Conservation (phyloP, 495 filamentous ascomycete genomes). For the Penicillium subrubescens region DNA sequence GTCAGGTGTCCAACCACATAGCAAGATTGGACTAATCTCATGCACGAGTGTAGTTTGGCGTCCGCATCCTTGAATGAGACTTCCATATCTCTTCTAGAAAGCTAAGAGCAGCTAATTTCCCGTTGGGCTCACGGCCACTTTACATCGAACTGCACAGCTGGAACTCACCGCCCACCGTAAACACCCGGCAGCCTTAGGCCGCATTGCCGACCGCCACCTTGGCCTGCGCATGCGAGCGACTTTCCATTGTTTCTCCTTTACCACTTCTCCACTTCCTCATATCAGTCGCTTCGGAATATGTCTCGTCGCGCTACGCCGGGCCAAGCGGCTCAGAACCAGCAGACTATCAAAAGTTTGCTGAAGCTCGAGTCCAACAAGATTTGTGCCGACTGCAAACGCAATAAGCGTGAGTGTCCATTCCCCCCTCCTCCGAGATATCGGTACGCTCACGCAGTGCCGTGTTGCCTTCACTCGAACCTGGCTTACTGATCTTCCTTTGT, state of each 20-base stretch:
- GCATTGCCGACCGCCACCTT: constrained; percentile 28
- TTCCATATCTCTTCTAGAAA: background rate
- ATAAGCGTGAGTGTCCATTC: constrained; percentile 73
- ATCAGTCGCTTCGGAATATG: constrained; percentile 56
- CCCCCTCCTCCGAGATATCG: constrained; percentile 12
- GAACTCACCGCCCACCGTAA: constrained; percentile 23
- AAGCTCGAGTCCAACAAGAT: constrained; percentile 93
- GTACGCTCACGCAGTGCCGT: constrained; percentile 13
- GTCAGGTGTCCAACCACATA: background rate
- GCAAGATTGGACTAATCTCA: background rate
- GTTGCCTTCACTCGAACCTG: background rate
- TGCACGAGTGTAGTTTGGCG: background rate
- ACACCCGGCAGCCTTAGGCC: constrained; percentile 24
- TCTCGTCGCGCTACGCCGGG: constrained; percentile 81
- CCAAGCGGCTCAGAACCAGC: constrained; percentile 84
- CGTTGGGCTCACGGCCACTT: background rate
- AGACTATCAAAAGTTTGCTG: constrained; percentile 86
- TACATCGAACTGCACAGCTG: constrained; percentile 28
- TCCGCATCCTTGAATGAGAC: background rate
- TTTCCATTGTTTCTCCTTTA: constrained; percentile 26
- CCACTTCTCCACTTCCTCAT: constrained; percentile 15
- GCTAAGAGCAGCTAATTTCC: background rate
- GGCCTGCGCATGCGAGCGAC: constrained; percentile 17
- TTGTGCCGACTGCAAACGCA: constrained; percentile 98
- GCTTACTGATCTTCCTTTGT: background rate